These are phyloP conservation scores for Waltiozyma sp. DNA, from an alignment of 1,139 yeast species.

Conservation along the genomic window DNA sequence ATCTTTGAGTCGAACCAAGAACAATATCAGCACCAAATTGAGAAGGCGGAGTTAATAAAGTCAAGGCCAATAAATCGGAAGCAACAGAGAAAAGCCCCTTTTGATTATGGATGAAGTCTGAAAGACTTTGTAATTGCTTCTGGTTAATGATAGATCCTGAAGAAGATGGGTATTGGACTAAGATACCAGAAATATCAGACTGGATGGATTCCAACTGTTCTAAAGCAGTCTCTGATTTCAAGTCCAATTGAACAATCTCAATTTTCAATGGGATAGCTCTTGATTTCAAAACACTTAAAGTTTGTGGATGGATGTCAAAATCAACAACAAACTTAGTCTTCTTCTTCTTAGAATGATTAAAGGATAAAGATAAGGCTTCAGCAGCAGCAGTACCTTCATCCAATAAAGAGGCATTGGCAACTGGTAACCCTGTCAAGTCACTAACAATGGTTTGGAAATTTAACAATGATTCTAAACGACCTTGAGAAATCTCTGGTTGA, in stretches of 20 bases:
- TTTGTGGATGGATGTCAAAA: conserved; percentile 71
- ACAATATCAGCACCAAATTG: conserved; percentile 88
- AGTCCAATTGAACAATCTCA: conserved; percentile 48
- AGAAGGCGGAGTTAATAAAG: conserved; percentile 75
- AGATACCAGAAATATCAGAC: conserved; percentile 59
- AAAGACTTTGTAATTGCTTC: conserved; percentile 38
- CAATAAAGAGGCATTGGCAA: conserved; percentile 86
- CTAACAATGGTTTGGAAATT: conserved; percentile 85
- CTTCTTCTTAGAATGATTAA: conserved; percentile 57
- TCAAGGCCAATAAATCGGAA: conserved; percentile 80
- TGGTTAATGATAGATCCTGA: conserved; percentile 56
- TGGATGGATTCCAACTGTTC: conserved; percentile 27
- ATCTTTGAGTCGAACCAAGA: conserved; percentile 86
- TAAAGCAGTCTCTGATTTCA: conserved; percentile 35
- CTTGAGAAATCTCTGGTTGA: conserved; percentile 97
- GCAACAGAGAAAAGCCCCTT: conserved; percentile 80
- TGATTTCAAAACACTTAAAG: conserved; percentile 64
- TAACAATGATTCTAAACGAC: conserved; percentile 79
- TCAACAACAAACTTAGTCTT: conserved; percentile 64
- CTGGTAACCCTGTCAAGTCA: conserved; percentile 83
- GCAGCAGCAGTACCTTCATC: conserved; percentile 99
- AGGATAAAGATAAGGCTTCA: conserved; percentile 88
- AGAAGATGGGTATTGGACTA: conserved; percentile 86
- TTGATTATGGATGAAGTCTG: conserved; percentile 54
- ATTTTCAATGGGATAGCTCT: conserved; percentile 72